phyloP scores from a whole-genome alignment of 495 filamentous ascomycete genomes.

The Hypoxylon lienhwacheense region DNA sequence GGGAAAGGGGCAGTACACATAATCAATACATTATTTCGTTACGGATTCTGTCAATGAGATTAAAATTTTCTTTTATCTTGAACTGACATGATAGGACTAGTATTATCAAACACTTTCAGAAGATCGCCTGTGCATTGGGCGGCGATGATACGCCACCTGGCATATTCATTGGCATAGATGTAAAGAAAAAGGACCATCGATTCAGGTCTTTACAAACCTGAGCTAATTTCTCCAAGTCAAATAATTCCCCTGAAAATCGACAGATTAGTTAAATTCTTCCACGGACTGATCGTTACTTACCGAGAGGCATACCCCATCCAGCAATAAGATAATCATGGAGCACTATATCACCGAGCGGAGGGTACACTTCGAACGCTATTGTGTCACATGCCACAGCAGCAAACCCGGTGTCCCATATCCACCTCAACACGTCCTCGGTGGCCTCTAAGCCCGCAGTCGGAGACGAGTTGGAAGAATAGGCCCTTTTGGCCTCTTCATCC shows the following conservation, averaged over 20 bases:
- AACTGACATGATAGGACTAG: no score
- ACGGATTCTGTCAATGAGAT: no score
- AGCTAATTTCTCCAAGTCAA: slow-evolving; percentile 55
- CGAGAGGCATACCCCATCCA: slow-evolving; percentile 59
- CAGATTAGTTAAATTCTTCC: background rate
- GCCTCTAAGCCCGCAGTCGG: slow-evolving; percentile 49
- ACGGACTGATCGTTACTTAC: slow-evolving; percentile 14
- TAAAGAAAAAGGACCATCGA: slow-evolving; percentile 50
- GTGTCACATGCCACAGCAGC: slow-evolving; percentile 54
- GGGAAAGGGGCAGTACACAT: no score
- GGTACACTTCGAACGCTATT: slow-evolving; percentile 53
- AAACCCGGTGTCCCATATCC: slow-evolving; percentile 56
- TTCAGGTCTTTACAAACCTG: slow-evolving; percentile 45
- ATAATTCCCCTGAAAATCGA: slow-evolving; percentile 46
- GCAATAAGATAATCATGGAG: slow-evolving; percentile 56
- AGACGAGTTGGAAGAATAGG: slow-evolving; percentile 39
- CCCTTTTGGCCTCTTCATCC: slow-evolving; percentile 36
- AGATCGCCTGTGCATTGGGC: slow-evolving; percentile 46
- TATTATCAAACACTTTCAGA: slow-evolving; percentile 36
- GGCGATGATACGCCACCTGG: slow-evolving; percentile 49
- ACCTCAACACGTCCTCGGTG: slow-evolving; percentile 46
- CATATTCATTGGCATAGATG: slow-evolving; percentile 51
- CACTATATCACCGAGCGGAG: slow-evolving; percentile 27
- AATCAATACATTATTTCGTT: no score
- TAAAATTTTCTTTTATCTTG: no score